Conservation (phyloP, 2,329 filamentous ascomycete species). For the Herpotrichia juniperi region DNA sequence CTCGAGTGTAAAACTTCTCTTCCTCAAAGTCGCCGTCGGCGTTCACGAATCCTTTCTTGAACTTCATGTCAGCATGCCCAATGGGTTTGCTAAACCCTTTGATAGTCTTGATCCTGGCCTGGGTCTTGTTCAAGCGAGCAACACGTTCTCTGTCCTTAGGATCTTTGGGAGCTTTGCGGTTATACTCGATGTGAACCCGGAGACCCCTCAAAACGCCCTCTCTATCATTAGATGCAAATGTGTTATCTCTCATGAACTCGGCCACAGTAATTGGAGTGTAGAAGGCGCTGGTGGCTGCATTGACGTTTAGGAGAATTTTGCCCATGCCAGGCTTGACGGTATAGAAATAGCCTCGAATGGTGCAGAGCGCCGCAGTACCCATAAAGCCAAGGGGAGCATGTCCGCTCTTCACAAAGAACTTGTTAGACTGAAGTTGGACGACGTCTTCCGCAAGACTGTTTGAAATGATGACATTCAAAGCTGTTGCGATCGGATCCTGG, state of each 20-base stretch:
- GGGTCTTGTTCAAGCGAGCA: background rate
- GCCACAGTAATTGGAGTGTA: background rate
- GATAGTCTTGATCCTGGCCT: background rate
- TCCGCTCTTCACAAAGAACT: constrained; percentile 21
- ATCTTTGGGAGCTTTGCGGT: constrained; percentile 1
- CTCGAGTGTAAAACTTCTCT: background rate
- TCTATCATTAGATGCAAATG: constrained; percentile 14
- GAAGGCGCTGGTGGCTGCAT: constrained; percentile 14
- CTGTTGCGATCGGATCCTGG: constrained; percentile 11
- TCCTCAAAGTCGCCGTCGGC: background rate
- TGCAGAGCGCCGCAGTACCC: constrained; percentile 9
- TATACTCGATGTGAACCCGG: constrained; percentile 14
- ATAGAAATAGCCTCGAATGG: constrained; percentile 18
- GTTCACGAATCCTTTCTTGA: background rate
- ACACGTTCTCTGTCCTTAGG: background rate
- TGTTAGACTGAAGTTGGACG: constrained; percentile 17
- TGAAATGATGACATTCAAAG: constrained; percentile 22
- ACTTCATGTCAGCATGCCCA: background rate
- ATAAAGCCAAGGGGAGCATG: background rate
- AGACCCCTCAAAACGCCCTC: constrained; percentile 4
- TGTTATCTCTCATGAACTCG: constrained; percentile 4
- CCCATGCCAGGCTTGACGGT: constrained; percentile 17
- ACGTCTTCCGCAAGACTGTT: constrained; percentile 6
- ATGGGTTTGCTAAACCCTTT: background rate
- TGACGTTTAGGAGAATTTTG: constrained; percentile 21